Base-by-base conservation (phyloP, 2,329 filamentous ascomycete genomes). In the Fusarium virguliforme region DNA sequence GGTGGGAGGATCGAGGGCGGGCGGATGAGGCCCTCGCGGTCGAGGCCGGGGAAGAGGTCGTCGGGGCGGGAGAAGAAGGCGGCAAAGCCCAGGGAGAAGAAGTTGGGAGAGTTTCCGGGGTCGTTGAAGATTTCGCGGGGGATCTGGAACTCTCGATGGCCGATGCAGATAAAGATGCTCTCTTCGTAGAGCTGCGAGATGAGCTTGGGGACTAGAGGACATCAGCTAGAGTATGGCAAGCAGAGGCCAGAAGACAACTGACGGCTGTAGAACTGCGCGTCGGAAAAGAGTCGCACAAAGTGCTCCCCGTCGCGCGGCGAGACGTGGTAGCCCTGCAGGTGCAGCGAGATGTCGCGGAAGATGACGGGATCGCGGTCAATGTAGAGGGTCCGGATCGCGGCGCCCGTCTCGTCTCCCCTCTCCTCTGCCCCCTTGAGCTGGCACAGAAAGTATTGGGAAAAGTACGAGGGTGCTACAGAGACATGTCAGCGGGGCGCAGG, bases 211-310 rank as follows among this genome's bases (percentile, higher is more conserved):
- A 98, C 92, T 95, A 9, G 18, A n/a, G 15, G 13, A 26, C 18
- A 15, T 48, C 15, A 48, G 26, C 15, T 4, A 48, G 15, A 26
- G 13, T 18, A n/a, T 26, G 26, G 72, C 60, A 24, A 3, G 22
- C 15, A 4, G 15, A 6, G 6, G 24, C 1, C 3, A 6, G 8
- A 28, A 9, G 24, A 48, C 43, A 12, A 48, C 43, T 48, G 26
- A 94, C 92, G 83, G 77, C 89, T 94, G 81, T 98, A 98, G 82
- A 98, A 98, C 78, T 98, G 95, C 1, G 95, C 94, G 81, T 98
- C 95, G 22, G 95, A 94, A 81, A 97, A 98, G 32, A 98, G 85
- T 64, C 93, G 94, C 74, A 98, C 95, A 80, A 95, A 98, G 81
- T 98, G 94, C 60, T 90, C 89, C 56, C 92, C 93, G 82, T 97